A percentile compares a stretch with the other conserved stretches of the same genome.
Evolutionary conservation across 208 protist genomes (phyloP).

Genomic region (Balamuthia mandrillaris): DNA sequence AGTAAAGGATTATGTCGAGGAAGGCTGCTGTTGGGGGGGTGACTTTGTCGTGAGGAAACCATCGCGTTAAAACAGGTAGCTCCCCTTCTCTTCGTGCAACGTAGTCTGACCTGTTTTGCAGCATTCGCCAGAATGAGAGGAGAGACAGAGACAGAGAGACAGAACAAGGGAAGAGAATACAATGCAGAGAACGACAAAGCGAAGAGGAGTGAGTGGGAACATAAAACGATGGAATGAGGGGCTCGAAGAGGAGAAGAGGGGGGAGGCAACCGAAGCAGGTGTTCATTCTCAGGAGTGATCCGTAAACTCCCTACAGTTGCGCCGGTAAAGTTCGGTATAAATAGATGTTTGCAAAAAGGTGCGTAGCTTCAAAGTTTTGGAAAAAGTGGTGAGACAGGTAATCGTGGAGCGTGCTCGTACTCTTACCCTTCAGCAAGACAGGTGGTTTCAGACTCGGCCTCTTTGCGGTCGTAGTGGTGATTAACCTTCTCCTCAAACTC

Average conservation of each 20-base stretch:
- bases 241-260: not conserved
- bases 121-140: not conserved
- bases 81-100: not conserved
- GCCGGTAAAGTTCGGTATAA: constrained; percentile 3
- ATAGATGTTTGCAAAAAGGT: constrained; percentile 4
- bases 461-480: not conserved
- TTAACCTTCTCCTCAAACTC: constrained; percentile 6
- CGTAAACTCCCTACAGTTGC: not conserved
- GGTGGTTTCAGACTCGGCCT: not conserved
- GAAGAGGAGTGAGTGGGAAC: too few species aligned
- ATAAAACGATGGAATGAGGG: too few species aligned
- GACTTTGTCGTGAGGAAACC: not conserved
- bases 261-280: not conserved
- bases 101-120: not conserved
- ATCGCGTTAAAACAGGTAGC: not conserved
- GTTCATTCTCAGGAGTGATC: not conserved
- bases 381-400: too few species aligned
- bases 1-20: constrained; percentile 25
- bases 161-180: too few species aligned
- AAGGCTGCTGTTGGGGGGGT: not conserved
- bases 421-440: not conserved
- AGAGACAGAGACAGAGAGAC: too few species aligned
- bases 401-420: too few species aligned
- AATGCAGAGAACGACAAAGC: too few species aligned
- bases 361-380: not conserved